Percentiles rank a stretch among this genome's conserved stretches.
phyloP scores from a whole-genome alignment of 768 basidiomycete genomes.

The Auriscalpium microsporum region DNA sequence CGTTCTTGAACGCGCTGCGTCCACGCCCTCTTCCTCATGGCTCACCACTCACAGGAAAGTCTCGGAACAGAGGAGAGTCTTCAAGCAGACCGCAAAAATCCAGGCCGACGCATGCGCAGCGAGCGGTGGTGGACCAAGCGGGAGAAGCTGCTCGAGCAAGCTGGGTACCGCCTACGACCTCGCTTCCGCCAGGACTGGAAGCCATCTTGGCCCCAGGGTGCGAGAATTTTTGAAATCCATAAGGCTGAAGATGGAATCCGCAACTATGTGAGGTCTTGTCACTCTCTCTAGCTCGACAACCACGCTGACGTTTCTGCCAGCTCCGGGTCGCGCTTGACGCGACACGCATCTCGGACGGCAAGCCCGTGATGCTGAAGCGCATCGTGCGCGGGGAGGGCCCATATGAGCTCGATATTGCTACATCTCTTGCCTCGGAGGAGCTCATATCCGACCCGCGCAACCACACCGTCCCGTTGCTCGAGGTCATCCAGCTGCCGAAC shows the following conservation, averaged over 20 bases:
- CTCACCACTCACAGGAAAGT: too few species aligned
- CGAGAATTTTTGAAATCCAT: neutral
- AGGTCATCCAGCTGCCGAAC: constrained; percentile 10
- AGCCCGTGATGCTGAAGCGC: too few species aligned
- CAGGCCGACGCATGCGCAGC: too few species aligned
- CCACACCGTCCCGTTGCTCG: constrained; percentile 16
- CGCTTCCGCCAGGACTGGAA: constrained; percentile 7
- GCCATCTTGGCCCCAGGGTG: constrained; percentile 1
- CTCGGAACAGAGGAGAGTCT: too few species aligned
- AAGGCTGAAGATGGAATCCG: constrained; percentile 2
- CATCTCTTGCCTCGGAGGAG: constrained; percentile 2
- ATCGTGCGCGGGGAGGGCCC: neutral
- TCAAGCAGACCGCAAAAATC: too few species aligned
- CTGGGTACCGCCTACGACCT: constrained; percentile 9
- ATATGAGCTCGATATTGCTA: constrained; percentile 5
- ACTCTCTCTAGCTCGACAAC: neutral
- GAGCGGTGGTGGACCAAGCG: constrained; percentile 11
- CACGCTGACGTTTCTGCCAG: neutral
- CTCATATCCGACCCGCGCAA: constrained; percentile 14
- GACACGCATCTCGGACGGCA: too few species aligned
- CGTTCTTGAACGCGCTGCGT: too few species aligned
- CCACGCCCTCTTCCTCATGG: too few species aligned
- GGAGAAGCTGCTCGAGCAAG: neutral
- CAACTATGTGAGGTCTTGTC: neutral
- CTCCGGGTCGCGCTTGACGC: too few species aligned